phyloP scores from a whole-genome alignment of 495 filamentous ascomycete species.

The Pyrenula massariospora region DNA sequence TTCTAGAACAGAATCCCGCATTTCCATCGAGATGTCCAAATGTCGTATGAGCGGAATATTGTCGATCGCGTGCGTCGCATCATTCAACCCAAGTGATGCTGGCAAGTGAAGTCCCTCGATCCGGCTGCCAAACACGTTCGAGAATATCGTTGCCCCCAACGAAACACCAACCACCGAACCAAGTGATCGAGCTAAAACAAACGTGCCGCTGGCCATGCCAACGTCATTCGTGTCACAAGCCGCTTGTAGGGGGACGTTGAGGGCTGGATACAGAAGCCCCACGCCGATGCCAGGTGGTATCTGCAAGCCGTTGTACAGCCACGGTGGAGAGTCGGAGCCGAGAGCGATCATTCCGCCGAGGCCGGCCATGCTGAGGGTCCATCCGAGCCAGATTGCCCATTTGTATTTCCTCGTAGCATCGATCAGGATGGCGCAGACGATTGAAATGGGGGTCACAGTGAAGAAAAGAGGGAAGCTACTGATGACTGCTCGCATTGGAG shows the following conservation, averaged over 20 bases:
- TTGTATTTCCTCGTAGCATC: constrained; percentile 51
- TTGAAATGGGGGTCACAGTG: constrained; percentile 60
- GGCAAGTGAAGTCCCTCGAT: neutral
- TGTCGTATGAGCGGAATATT: neutral
- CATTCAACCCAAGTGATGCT: neutral
- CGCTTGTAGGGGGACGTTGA: neutral
- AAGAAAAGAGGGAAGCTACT: constrained; percentile 62
- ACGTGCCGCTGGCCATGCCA: neutral
- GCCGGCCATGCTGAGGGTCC: constrained; percentile 41
- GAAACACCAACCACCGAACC: neutral
- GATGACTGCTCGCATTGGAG: constrained; percentile 65
- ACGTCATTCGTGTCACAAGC: neutral
- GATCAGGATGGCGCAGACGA: constrained; percentile 54
- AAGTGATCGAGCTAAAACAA: neutral
- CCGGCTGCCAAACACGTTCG: neutral
- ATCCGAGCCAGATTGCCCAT: constrained; percentile 34
- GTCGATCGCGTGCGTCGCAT: neutral
- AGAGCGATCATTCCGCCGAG: constrained; percentile 40
- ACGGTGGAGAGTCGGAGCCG: constrained; percentile 31
- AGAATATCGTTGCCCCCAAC: neutral
- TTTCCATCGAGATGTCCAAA: neutral
- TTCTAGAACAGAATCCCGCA: neutral
- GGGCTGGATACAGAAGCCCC: neutral
- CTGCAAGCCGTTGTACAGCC: neutral
- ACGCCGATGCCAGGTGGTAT: neutral